Percentiles rank a stretch among this genome's conserved stretches.
These are phyloP conservation scores for Mycena olivaceomarginata DNA, from an alignment of 768 basidiomycete species.

Conservation along the genomic window DNA sequence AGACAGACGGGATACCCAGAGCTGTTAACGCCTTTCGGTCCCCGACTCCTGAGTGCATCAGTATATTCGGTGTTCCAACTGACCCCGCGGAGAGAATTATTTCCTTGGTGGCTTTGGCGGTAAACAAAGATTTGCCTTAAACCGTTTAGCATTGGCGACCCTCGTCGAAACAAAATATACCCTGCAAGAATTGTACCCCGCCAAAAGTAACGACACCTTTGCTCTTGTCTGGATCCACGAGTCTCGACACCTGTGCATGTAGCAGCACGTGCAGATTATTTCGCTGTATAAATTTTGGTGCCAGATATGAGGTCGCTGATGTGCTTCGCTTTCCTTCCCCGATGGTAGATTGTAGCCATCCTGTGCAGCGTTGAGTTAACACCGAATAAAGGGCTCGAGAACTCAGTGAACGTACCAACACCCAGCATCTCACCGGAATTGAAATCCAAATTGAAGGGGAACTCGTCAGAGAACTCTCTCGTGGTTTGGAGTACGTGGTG, in stretches of 20 bases:
- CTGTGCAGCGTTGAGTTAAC: neutral
- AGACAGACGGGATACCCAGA: neutral
- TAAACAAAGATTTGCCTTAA: neutral
- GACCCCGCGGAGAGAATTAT: neutral
- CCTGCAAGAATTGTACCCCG: neutral
- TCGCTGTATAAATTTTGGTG: neutral
- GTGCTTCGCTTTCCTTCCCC: neutral
- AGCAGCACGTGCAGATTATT: neutral
- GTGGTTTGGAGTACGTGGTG: too few relatives aligned
- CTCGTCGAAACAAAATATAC: neutral
- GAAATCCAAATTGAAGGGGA: neutral
- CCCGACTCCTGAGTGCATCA: neutral
- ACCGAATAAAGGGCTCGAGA: too few relatives aligned
- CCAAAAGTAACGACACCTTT: neutral
- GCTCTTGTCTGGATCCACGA: neutral
- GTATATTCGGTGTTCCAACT: neutral
- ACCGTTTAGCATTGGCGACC: neutral
- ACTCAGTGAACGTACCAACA: neutral
- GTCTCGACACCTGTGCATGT: neutral
- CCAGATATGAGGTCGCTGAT: neutral
- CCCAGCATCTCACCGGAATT: neutral
- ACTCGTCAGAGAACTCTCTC: neutral
- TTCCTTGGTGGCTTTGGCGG: neutral
- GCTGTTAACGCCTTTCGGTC: neutral
- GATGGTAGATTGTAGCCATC: slow-evolving; percentile 7